These are phyloP conservation scores for Penicillium fimorum DNA, from an alignment of 495 filamentous ascomycete genomes.

Conservation along the genomic window DNA sequence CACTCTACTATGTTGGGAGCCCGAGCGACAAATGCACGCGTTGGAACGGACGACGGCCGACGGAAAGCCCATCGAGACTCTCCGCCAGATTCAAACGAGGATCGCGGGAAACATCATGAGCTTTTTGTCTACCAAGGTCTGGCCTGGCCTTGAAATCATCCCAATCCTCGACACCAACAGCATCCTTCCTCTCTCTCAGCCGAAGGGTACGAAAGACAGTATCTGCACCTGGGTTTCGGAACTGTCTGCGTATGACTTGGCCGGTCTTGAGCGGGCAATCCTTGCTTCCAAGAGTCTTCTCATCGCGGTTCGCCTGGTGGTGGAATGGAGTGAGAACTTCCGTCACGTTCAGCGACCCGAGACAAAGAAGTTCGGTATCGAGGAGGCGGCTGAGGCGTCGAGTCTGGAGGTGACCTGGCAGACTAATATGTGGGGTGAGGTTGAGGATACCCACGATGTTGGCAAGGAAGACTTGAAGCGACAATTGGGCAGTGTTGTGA, in stretches of 20 bases:
- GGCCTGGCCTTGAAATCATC: conserved; percentile 77
- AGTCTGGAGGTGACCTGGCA: conserved; percentile 90
- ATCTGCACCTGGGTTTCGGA: conserved; percentile 76
- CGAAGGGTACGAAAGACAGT: conserved; percentile 67
- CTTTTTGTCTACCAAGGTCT: conserved; percentile 70
- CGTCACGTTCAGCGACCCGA: conserved; percentile 35
- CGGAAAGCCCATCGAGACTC: conserved; percentile 41
- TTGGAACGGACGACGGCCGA: conserved; percentile 29
- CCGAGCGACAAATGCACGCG: conserved; percentile 45
- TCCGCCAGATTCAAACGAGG: conserved; percentile 71
- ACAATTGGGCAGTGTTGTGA: conserved; percentile 81
- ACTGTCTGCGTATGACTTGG: conserved; percentile 73
- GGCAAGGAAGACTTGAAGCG: conserved; percentile 86
- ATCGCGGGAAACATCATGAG: conserved; percentile 65
- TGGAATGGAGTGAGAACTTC: conserved; percentile 84
- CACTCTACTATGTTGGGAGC: conserved; percentile 89
- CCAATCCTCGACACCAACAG: conserved; percentile 70
- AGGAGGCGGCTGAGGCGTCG: conserved; percentile 70
- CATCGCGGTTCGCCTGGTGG: conserved; percentile 70
- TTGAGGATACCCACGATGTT: conserved; percentile 98
- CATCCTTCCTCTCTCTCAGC: conserved; percentile 71
- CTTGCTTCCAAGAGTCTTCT: conserved; percentile 85
- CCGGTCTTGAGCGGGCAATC: conserved; percentile 78
- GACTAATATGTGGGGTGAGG: conserved; percentile 88
- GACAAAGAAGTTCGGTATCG: conserved; percentile 46